phyloP scores from a whole-genome alignment of 2,329 filamentous ascomycete genomes.

The Sporothrix luriei region DNA sequence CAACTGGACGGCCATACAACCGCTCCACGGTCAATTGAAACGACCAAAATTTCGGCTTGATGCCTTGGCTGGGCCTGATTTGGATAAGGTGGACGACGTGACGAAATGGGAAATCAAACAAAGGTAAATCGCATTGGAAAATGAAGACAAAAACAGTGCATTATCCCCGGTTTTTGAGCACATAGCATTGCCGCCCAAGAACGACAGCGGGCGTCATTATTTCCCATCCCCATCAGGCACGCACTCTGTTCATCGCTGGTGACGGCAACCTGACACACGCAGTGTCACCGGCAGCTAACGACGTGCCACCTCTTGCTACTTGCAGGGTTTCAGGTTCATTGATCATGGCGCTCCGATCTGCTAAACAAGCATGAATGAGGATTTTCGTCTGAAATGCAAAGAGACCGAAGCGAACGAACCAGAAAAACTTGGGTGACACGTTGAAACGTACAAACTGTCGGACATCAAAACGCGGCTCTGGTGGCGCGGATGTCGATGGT shows the following conservation, averaged over 20 bases:
- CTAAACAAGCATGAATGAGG: slow-evolving; percentile 29
- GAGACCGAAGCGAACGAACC: neutral
- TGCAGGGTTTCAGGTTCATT: slow-evolving; percentile 29
- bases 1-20: neutral
- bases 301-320: slow-evolving; percentile 27
- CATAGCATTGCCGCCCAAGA: neutral
- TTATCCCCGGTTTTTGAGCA: slow-evolving; percentile 6
- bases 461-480: neutral
- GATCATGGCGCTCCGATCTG: slow-evolving; percentile 18
- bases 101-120: slow-evolving; percentile 1
- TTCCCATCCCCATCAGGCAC: neutral
- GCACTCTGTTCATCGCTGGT: neutral
- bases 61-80: too few relatives aligned
- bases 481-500: neutral
- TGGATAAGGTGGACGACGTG: neutral
- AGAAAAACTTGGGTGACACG: neutral
- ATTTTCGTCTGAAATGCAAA: slow-evolving; percentile 31
- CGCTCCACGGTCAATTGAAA: neutral
- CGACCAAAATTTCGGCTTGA: neutral
- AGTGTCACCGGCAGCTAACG: slow-evolving; percentile 30
- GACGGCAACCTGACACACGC: slow-evolving; percentile 27
- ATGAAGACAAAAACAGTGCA: neutral
- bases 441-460: neutral
- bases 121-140: neutral
- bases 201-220: neutral